phyloP scores from a whole-genome alignment of 2,329 filamentous ascomycete genomes.

The Trichoderma koningii region DNA sequence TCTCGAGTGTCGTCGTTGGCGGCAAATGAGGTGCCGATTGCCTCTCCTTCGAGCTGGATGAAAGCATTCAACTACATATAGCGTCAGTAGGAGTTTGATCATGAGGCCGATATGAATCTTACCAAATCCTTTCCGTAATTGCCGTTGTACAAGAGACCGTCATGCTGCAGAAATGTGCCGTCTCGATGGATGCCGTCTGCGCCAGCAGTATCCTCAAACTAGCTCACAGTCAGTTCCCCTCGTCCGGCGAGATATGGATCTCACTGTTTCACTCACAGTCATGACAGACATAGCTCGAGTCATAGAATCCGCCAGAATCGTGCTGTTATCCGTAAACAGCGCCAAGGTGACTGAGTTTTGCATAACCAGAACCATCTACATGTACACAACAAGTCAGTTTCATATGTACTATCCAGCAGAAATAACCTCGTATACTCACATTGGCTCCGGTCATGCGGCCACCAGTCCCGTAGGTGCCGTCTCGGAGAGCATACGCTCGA shows the following conservation, averaged over 20 bases:
- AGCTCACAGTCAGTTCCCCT: background rate
- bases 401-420: no score
- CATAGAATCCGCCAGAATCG: constrained; percentile 30
- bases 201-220: constrained; percentile 30
- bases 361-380: constrained; percentile 32
- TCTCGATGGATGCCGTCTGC: constrained; percentile 34
- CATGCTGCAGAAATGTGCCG: constrained; percentile 33
- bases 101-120: background rate
- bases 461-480: constrained; percentile 30
- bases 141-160: constrained; percentile 33
- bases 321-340: constrained; percentile 31
- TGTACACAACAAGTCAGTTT: constrained; percentile 12
- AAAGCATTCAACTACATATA: constrained; percentile 31
- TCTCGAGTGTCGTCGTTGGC: constrained; percentile 28
- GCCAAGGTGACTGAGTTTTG: constrained; percentile 33
- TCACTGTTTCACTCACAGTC: constrained; percentile 24
- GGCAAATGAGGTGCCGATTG: constrained; percentile 33
- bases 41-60: constrained; percentile 32
- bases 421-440: constrained; percentile 5
- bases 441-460: constrained; percentile 33
- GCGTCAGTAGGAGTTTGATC: background rate
- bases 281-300: constrained; percentile 30
- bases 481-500: constrained; percentile 31
- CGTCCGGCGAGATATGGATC: background rate
- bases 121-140: constrained; percentile 35